Base-by-base conservation (phyloP, 768 basidiomycete species). In the Leccinum imitatum region DNA sequence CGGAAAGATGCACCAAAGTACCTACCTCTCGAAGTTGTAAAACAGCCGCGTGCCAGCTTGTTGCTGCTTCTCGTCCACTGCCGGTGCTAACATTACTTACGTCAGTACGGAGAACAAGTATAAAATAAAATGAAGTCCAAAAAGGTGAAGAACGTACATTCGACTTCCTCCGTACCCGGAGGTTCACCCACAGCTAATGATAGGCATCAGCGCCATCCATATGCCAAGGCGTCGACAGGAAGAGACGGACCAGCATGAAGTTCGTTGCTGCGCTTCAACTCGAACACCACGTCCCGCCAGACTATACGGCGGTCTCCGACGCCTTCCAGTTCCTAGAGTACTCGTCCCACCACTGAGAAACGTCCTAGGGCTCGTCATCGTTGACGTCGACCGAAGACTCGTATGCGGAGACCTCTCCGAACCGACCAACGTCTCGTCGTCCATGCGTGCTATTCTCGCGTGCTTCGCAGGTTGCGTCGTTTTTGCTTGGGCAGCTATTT, bases 41-140 rank as follows among this genome's bases (percentile, higher is more conserved):
- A 84, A 82, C 6, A 76, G 61, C 23, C 73, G 76, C 13, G 78
- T 79, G 15, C 81, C 80, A 21, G 76, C 76, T 44, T 66, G 73
- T 64, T 83, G 82, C 25, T 81, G 71, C 50, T 78, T 76, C 59
- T 84, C 82, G 60, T 84, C 80, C 21, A 77, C 72, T 10, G 74
- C 72, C 0, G 79, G 80, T 70, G 63, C 70, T 73, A 13, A 44
- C 4, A 56, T 30, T 19, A 50, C 19, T 15, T 13, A 50, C 21
- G 27, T 69, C 35, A 37, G 25, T 25, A 27, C 21, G 1, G 21
- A 4, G 6, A 0, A 4, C n/a, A 25, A 52, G 23, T 25, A 14
- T 6, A 25, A 25, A 25, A 25, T 25, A 25, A 25, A 1, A 10
- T 1, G 1, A 1, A 8, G 39, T 39, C 17, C n/a, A 44, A 44